Base-by-base conservation (phyloP, 2,329 filamentous ascomycete species). In the Penicillium sp. region DNA sequence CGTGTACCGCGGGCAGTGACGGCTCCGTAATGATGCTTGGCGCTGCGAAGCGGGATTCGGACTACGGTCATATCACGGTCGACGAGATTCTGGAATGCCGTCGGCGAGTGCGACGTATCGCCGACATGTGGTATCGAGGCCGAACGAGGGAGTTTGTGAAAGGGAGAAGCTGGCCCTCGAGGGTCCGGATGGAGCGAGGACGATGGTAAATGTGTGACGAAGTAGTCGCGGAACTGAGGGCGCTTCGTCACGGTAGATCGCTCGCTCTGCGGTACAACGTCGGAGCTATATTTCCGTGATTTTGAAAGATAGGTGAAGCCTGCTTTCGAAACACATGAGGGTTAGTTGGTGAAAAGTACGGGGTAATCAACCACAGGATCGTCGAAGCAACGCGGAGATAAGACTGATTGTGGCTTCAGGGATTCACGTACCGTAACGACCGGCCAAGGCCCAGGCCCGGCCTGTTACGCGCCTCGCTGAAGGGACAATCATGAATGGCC, bases 11-110 rank as follows among this genome's bases (percentile, higher is more conserved):
- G 86, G 35, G 89, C 90, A 43, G 90, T 85, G 12, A 86, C 86
- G 25, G 87, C 90, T 28, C 95, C 95, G 71, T 96, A 97, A 78
- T 99, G 95, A 73, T 99, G 95, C 73, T 98, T 98, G 34, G 95
- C 95, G 68, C 90, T 93, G 69, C 89, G 90, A 63, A 99, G 81
- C 5, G 95, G 95, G 71, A 99, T 99, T 38, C 95, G 90, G 50
- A 98, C 95, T 5, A 98, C 91, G 0, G 95, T 97, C 66, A 95
- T 87, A 69, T 97, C 92, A 67, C 92, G 86, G 63, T 86, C 85
- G 52, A 88, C 81, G 52, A 85, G 82, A 11, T 86, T 82, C 52
- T 86, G 83, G n/a, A 85, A 81, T 1, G 83, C 81, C 15, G 84
- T 81, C 12, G 88, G 86, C 42, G 84, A 80, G 31, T 83, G 81